phyloP scores from a whole-genome alignment of 163 green algal species.

The Scenedesmus sp. region DNA sequence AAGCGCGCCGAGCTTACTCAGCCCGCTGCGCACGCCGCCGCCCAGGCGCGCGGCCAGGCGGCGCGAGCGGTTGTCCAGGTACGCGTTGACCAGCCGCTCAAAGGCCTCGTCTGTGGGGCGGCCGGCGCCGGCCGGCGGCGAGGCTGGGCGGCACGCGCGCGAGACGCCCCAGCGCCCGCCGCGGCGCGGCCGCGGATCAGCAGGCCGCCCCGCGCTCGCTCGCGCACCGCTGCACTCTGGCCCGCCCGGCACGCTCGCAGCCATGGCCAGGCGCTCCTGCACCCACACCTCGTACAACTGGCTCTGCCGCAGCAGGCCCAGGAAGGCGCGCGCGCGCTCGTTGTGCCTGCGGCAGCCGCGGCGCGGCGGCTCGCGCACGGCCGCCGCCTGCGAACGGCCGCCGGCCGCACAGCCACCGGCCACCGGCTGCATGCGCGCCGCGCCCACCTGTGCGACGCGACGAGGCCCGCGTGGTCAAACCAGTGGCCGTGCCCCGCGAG shows the following conservation, averaged over 20 bases:
- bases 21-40: conserved; percentile 23
- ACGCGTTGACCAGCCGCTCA: conserved; percentile 49
- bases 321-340: conserved; percentile 61
- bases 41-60: conserved; percentile 16
- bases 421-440: background rate
- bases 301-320: conserved; percentile 70
- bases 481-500: conserved; percentile 36
- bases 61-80: conserved; percentile 44
- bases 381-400: too few species aligned
- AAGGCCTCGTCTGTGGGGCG: conserved; percentile 47
- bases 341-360: conserved; percentile 49
- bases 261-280: conserved; percentile 65
- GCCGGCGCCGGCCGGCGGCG: too few species aligned
- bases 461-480: conserved; percentile 53
- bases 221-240: conserved; percentile 9
- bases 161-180: too few species aligned
- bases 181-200: conserved; percentile 29
- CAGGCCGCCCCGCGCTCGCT: background rate
- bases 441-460: conserved; percentile 41
- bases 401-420: too few species aligned
- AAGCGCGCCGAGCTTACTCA: conserved; percentile 4
- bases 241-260: background rate
- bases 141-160: too few species aligned
- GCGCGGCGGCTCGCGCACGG: too few species aligned
- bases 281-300: conserved; percentile 86